These are phyloP conservation scores for Taxawa tesnikishii DNA, from an alignment of 2,329 filamentous ascomycete species.

Conservation along the genomic window DNA sequence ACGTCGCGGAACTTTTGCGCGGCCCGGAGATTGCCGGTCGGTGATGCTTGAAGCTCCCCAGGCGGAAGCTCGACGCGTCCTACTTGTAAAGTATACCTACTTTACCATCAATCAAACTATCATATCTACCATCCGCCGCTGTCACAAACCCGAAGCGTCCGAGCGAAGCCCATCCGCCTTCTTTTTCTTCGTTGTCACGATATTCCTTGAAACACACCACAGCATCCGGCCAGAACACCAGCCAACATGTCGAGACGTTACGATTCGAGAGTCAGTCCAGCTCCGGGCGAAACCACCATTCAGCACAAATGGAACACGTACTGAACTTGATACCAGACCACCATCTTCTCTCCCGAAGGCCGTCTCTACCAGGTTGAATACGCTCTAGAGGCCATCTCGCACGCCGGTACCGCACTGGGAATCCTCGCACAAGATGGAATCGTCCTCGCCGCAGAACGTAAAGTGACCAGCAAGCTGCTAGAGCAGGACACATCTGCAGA, in stretches of 20 bases:
- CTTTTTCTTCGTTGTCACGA: not conserved
- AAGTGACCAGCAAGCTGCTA: conserved; percentile 96
- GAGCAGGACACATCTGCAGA: conserved; percentile 99
- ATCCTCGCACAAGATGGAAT: conserved; percentile 98
- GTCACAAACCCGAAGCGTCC: too few relatives aligned
- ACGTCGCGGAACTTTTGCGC: too few relatives aligned
- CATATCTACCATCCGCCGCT: not conserved
- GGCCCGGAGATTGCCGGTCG: too few relatives aligned
- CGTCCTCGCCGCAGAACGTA: conserved; percentile 92
- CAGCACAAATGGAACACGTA: not conserved
- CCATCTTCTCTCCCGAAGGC: conserved; percentile 98
- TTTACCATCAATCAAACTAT: not conserved
- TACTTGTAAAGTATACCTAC: not conserved
- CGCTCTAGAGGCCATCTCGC: conserved; percentile 95
- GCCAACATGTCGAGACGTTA: conserved; percentile 91
- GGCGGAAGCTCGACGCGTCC: not conserved
- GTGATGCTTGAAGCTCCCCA: too few relatives aligned
- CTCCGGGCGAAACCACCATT: conserved; percentile 1
- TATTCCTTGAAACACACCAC: not conserved
- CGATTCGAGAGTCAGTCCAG: conserved; percentile 72
- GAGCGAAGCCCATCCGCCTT: not conserved
- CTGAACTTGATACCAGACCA: conserved; percentile 46
- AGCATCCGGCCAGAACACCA: too few relatives aligned
- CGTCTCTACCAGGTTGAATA: conserved; percentile 99
- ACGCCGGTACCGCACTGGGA: conserved; percentile 90